A percentile compares a stretch with the other conserved stretches of the same genome.
Evolutionary conservation across 495 filamentous ascomycete species (phyloP).

Genomic region (Aspergillus ellipticus): DNA sequence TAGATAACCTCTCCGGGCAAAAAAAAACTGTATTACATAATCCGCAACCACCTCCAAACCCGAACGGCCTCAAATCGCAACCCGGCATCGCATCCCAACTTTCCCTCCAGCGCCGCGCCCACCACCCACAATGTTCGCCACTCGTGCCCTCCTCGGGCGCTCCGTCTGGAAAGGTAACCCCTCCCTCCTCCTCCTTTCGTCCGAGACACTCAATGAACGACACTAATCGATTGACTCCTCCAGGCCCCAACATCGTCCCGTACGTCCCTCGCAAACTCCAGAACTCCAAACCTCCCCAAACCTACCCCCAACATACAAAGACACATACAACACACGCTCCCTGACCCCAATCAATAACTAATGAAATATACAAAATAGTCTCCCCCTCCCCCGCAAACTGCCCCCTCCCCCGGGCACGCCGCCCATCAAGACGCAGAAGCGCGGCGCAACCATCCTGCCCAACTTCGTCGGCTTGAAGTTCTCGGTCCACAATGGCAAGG

Average conservation of each 20-base stretch:
- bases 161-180: slow-evolving; percentile 71
- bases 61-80: neutral
- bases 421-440: slow-evolving; percentile 84
- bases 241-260: slow-evolving; percentile 55
- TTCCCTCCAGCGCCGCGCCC: neutral
- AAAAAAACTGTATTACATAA: neutral
- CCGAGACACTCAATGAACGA: neutral
- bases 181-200: neutral
- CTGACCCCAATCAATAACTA: neutral
- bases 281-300: neutral
- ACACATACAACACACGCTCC: slow-evolving; percentile 1
- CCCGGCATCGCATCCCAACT: neutral
- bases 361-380: slow-evolving; percentile 23
- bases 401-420: slow-evolving; percentile 57
- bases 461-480: slow-evolving; percentile 94
- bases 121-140: slow-evolving; percentile 62
- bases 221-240: neutral
- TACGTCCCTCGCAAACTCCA: slow-evolving; percentile 27
- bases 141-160: slow-evolving; percentile 56
- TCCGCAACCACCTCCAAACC: neutral
- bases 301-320: neutral
- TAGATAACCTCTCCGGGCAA: too few species aligned
- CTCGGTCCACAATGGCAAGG: slow-evolving; percentile 93
- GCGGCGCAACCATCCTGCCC: slow-evolving; percentile 88
- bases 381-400: slow-evolving; percentile 39